Percentiles rank a stretch among this genome's conserved stretches.
These are phyloP conservation scores for Durio zibethinus DNA, from an alignment of 345 rosid species.

Conservation along the genomic window DNA sequence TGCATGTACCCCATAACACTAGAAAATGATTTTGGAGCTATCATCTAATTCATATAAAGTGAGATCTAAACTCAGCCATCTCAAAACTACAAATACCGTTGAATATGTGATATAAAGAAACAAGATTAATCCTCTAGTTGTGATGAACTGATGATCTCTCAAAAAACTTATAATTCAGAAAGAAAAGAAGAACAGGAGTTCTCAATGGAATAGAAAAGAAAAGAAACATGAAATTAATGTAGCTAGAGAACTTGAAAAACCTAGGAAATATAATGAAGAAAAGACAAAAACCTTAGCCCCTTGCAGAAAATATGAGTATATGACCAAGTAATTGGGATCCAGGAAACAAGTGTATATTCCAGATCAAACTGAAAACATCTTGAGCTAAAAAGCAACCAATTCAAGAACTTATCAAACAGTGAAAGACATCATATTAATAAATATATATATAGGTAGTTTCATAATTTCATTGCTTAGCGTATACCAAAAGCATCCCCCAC, in stretches of 20 bases:
- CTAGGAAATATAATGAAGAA: background rate
- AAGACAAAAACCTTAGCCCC: background rate
- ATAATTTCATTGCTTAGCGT: conserved; percentile 26
- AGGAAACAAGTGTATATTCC: background rate
- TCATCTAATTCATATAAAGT: background rate
- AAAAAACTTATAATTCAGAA: background rate
- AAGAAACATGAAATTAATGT: background rate
- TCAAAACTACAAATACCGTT: background rate
- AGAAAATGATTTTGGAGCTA: background rate
- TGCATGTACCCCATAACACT: background rate
- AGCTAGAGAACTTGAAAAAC: background rate
- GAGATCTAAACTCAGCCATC: conserved; percentile 4
- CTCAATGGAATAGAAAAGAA: background rate
- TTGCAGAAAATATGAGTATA: background rate
- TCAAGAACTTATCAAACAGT: background rate
- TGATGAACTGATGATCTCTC: background rate
- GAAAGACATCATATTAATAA: background rate
- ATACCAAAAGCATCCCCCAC: conserved; percentile 29
- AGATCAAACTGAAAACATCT: conserved; percentile 12
- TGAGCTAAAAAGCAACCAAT: background rate
- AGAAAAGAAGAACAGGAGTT: background rate
- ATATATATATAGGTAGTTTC: background rate
- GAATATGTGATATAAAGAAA: background rate
- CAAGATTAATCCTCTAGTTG: conserved; percentile 1
- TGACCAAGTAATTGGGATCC: background rate